phyloP scores from a whole-genome alignment of 306 rosid species.

The Prunus fruticosa region DNA sequence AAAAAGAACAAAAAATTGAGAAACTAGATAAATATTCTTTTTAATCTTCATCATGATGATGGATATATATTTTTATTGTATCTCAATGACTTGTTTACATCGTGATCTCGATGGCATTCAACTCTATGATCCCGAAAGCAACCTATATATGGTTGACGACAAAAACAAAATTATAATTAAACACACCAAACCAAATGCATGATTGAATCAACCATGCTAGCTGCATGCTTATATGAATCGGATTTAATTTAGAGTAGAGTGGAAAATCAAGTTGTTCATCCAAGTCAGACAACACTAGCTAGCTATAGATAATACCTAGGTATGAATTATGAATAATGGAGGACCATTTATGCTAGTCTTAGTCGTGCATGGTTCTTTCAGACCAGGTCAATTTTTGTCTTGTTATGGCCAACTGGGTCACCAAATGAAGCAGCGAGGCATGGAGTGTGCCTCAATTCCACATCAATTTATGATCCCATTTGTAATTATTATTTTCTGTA shows the following conservation, averaged over 20 bases:
- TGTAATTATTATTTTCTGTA: slow-evolving; percentile 32
- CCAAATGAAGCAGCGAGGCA: slow-evolving; percentile 26
- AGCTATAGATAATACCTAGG: neutral
- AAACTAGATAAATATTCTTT: too few relatives aligned
- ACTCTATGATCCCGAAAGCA: slow-evolving; percentile 3
- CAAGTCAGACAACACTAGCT: slow-evolving; percentile 7
- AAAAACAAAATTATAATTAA: neutral
- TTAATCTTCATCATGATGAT: too few relatives aligned
- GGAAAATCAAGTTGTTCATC: slow-evolving; percentile 16
- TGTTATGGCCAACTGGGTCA: slow-evolving; percentile 26
- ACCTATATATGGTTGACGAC: slow-evolving; percentile 1
- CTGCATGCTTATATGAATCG: neutral
- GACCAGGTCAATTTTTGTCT: slow-evolving; percentile 42
- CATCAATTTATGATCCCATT: slow-evolving; percentile 21
- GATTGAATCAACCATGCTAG: neutral
- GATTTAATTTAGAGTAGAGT: too few relatives aligned
- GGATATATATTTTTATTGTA: too few relatives aligned
- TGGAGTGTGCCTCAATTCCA: slow-evolving; percentile 32
- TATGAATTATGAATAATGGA: slow-evolving; percentile 9
- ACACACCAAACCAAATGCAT: neutral
- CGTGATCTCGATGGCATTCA: neutral
- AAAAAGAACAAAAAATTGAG: too few relatives aligned
- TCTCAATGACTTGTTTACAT: neutral
- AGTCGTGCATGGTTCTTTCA: slow-evolving; percentile 20
- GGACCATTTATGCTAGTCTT: slow-evolving; percentile 29